phyloP scores from a whole-genome alignment of 1,139 yeast species.

The Pichia sp. region DNA sequence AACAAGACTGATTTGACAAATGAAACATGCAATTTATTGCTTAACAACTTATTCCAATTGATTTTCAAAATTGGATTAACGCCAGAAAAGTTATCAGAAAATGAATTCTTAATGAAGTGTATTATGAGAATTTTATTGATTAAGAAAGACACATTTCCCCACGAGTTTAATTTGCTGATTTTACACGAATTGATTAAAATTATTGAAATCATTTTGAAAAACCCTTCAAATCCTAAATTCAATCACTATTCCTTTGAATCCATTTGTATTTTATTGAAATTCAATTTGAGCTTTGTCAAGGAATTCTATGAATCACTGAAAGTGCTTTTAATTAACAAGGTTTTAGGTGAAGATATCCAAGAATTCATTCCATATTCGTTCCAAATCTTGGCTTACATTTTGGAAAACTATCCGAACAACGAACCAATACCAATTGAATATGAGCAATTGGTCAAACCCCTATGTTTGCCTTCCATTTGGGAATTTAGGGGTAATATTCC shows the following conservation, averaged over 20 bases:
- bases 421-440: conserved; percentile 54
- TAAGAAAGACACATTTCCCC: conserved; percentile 50
- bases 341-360: conserved; percentile 78
- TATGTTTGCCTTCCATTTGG: conserved; percentile 87
- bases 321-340: conserved; percentile 51
- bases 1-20: conserved; percentile 59
- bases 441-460: conserved; percentile 63
- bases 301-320: conserved; percentile 47
- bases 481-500: conserved; percentile 90
- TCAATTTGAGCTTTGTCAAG: conserved; percentile 31
- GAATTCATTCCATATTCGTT: conserved; percentile 92
- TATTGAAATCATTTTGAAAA: conserved; percentile 62
- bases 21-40: conserved; percentile 43
- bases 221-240: conserved; percentile 93
- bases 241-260: conserved; percentile 89
- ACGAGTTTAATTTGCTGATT: conserved; percentile 36
- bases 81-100: conserved; percentile 91
- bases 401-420: conserved; percentile 52
- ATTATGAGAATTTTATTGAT: conserved; percentile 77
- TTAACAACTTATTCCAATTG: conserved; percentile 58
- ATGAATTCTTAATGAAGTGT: conserved; percentile 86
- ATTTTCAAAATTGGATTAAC: conserved; percentile 51
- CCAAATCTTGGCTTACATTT: conserved; percentile 73
- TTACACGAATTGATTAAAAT: conserved; percentile 63
- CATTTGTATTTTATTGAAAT: conserved; percentile 67